Evolutionary conservation across 2,329 filamentous ascomycete genomes (phyloP).

Genomic region (Alternaria triticimaculans): DNA sequence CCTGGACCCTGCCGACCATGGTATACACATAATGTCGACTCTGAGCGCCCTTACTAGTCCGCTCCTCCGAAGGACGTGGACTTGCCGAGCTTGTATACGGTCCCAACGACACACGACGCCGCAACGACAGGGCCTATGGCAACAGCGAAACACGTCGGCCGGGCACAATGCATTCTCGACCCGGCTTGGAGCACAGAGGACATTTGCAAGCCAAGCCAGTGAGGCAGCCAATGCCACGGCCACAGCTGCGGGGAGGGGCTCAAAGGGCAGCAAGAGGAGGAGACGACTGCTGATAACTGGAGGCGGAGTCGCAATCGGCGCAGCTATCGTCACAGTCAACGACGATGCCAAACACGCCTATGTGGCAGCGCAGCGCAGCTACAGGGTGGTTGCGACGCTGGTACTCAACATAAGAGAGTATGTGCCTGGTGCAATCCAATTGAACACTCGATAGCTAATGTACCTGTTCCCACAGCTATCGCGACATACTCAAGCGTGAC

Average conservation of each 20-base stretch:
- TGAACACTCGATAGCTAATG: conserved; percentile 19
- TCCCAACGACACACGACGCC: conserved; percentile 27
- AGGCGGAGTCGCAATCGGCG: conserved; percentile 44
- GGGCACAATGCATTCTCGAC: conserved; percentile 2
- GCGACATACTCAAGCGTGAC: conserved; percentile 76
- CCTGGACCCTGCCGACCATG: conserved; percentile 9
- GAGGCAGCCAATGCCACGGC: conserved; percentile 5
- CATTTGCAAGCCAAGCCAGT: conserved; percentile 21
- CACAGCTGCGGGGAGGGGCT: conserved; percentile 6
- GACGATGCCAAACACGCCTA: conserved; percentile 79
- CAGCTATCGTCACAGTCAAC: conserved; percentile 58
- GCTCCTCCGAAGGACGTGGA: conserved; percentile 43
- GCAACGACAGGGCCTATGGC: conserved; percentile 25
- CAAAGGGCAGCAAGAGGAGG: conserved; percentile 33
- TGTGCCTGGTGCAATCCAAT: conserved; percentile 35
- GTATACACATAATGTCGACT: conserved; percentile 42
- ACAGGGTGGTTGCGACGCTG: conserved; percentile 76
- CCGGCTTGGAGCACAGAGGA: conserved; percentile 4
- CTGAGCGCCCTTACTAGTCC: conserved; percentile 31
- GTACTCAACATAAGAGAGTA: conserved; percentile 90
- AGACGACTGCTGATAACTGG: conserved; percentile 36
- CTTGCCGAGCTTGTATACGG: conserved; percentile 44
- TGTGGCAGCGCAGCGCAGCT: conserved; percentile 76
- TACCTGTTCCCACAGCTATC: conserved; percentile 69
- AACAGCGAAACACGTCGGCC: conserved; percentile 20